Evolutionary conservation across 1,139 yeast genomes (phyloP).

Genomic region (Lodderomyces theae): DNA sequence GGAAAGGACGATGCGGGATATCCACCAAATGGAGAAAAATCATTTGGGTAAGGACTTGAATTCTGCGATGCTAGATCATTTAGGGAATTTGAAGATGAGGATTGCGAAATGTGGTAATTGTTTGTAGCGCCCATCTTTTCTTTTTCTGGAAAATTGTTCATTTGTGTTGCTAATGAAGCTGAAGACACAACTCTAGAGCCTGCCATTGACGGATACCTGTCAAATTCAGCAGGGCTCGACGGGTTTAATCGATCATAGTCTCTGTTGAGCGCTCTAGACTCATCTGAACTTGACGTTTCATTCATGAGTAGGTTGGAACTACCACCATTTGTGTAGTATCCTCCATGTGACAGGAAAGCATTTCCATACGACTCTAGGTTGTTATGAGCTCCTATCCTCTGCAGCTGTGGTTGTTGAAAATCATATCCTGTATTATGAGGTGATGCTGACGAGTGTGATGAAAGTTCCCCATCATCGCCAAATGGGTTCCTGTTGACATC

Average conservation of each 20-base stretch:
- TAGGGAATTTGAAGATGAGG: slow-evolving; percentile 19
- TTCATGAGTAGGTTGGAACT: slow-evolving; percentile 37
- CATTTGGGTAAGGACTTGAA: slow-evolving; percentile 16
- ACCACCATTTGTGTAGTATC: slow-evolving; percentile 44
- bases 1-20: slow-evolving; percentile 92
- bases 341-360: slow-evolving; percentile 26
- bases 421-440: slow-evolving; percentile 17
- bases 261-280: slow-evolving; percentile 12
- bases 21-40: slow-evolving; percentile 87
- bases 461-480: slow-evolving; percentile 23
- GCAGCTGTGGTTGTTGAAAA: slow-evolving; percentile 6
- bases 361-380: not conserved
- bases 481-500: slow-evolving; percentile 25
- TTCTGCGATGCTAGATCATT: slow-evolving; percentile 20
- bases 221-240: slow-evolving; percentile 51
- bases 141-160: slow-evolving; percentile 10
- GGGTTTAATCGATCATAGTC: slow-evolving; percentile 10
- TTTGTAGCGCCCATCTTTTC: slow-evolving; percentile 1
- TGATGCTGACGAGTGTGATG: slow-evolving; percentile 22
- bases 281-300: slow-evolving; percentile 27
- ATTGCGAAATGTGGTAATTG: slow-evolving; percentile 3
- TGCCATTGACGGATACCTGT: slow-evolving; percentile 54
- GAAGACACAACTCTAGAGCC: slow-evolving; percentile 50
- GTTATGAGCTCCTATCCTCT: slow-evolving; percentile 1
- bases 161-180: slow-evolving; percentile 36